A percentile compares a stretch with the other conserved stretches of the same genome.
Evolutionary conservation across 2,329 filamentous ascomycete genomes (phyloP).

Genomic region (Emericellopsis cladophorae): DNA sequence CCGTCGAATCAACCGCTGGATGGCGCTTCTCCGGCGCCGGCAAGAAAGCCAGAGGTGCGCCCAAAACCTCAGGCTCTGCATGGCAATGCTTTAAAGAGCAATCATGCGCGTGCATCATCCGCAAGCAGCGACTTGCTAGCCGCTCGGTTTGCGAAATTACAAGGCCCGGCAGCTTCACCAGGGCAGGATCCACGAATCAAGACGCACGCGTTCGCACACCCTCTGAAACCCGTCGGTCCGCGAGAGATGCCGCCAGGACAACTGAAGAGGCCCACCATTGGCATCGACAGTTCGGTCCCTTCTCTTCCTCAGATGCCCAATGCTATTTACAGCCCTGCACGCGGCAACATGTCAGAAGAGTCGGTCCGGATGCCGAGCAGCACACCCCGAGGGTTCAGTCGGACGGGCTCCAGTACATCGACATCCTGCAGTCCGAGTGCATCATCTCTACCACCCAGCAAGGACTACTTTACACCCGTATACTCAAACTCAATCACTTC

Average conservation of each 20-base stretch:
- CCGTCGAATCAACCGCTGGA: background rate
- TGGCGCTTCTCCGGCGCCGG: no score
- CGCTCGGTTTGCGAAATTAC: constrained; percentile 44
- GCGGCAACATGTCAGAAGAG: constrained; percentile 55
- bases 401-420: constrained; percentile 40
- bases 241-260: constrained; percentile 36
- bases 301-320: constrained; percentile 58
- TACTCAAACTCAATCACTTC: constrained; percentile 14
- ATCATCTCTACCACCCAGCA: constrained; percentile 13
- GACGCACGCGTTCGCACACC: constrained; percentile 28
- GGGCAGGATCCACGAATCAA: constrained; percentile 40
- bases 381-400: constrained; percentile 49
- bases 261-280: constrained; percentile 25
- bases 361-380: constrained; percentile 53
- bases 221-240: constrained; percentile 28
- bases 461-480: constrained; percentile 19
- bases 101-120: constrained; percentile 12
- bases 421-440: constrained; percentile 13
- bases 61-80: constrained; percentile 58
- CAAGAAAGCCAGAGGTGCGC: constrained; percentile 34
- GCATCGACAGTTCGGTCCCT: constrained; percentile 37
- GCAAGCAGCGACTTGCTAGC: constrained; percentile 21
- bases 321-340: constrained; percentile 67
- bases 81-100: constrained; percentile 37
- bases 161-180: constrained; percentile 25